Evolutionary conservation across 441 rosid genomes (phyloP), one percentile per base, ranked within the genome.

Genomic region (Populus hybrid): DNA sequence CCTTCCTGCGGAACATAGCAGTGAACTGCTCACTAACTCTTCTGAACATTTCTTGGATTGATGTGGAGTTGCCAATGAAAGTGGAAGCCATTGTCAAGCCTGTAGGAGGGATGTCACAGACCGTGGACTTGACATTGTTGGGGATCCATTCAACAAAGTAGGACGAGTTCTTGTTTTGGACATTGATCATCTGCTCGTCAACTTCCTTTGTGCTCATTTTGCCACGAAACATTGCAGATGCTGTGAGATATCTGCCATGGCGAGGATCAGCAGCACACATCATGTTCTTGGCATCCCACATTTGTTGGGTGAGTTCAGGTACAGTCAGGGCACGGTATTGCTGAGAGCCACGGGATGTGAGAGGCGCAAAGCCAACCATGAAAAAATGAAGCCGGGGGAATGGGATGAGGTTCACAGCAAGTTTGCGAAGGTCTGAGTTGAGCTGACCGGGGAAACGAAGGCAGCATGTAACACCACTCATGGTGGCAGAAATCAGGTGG

Each of bases 181-280:
- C 90, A 38, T 87, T 85, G 75, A 87, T 87, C 84, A 87, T 87
- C 76, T 87, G 89, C 74, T 87, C 89, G 74, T 87, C 89, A 0
- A 85, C 88, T 80, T 87, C 88, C 76, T 85, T 87, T 0, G 89
- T 87, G 83, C 89, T 87, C 88, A 87, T 87, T 80, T 85, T 87
- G 23, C 90, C 88, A 0, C 88, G 87, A 82, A 85, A 87, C 83
- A 85, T 74, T 23, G 91, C 91, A 57, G 91, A 88, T 63, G 91
- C 91, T 18, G 91, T 86, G 21, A 88, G 86, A 75, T 87, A 86
- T 64, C 90, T 76, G n/a, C 90, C 90, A 28, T 88, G 89, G 50
- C 90, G 87, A 73, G 91, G 91, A 78, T 88, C 91, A 36, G 91
- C 87, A 9, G 90, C 88, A 74, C 90, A 87, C 90, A 87, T 87